Conservation (phyloP, 1,139 yeast species). For the Nematodospora anomalae region DNA sequence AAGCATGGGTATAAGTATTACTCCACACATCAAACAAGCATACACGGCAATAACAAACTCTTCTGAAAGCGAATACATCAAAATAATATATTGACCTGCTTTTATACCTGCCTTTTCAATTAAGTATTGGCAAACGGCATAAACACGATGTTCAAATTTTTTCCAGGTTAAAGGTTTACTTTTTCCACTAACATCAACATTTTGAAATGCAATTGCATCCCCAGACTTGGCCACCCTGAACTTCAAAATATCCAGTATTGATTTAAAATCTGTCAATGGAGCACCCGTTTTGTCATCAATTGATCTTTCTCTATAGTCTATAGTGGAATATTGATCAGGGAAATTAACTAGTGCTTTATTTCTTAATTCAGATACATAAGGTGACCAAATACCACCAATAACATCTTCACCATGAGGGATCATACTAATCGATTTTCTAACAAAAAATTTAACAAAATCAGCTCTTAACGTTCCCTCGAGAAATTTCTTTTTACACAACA, state of each 20-base stretch:
- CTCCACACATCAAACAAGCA: slow-evolving; percentile 84
- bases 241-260: slow-evolving; percentile 72
- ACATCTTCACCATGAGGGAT: slow-evolving; percentile 79
- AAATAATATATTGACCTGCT: slow-evolving; percentile 71
- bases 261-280: slow-evolving; percentile 68
- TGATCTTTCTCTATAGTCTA: slow-evolving; percentile 74
- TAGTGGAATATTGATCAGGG: slow-evolving; percentile 62
- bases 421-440: slow-evolving; percentile 63
- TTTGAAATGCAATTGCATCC: slow-evolving; percentile 80
- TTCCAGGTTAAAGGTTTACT: slow-evolving; percentile 74
- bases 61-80: slow-evolving; percentile 86
- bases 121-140: slow-evolving; percentile 64
- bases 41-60: slow-evolving; percentile 81
- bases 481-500: slow-evolving; percentile 82
- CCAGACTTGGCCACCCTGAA: slow-evolving; percentile 75
- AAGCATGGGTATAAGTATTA: slow-evolving; percentile 76
- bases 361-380: slow-evolving; percentile 61
- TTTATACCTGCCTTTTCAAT: slow-evolving; percentile 52
- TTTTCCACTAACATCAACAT: slow-evolving; percentile 55
- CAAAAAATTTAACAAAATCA: slow-evolving; percentile 78
- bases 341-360: slow-evolving; percentile 44
- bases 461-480: slow-evolving; percentile 75
- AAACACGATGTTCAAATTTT: slow-evolving; percentile 74
- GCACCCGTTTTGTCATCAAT: slow-evolving; percentile 77
- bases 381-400: slow-evolving; percentile 84